These are phyloP conservation scores for Hemileccinum rubropunctum DNA, from an alignment of 768 basidiomycete genomes.

Conservation along the genomic window DNA sequence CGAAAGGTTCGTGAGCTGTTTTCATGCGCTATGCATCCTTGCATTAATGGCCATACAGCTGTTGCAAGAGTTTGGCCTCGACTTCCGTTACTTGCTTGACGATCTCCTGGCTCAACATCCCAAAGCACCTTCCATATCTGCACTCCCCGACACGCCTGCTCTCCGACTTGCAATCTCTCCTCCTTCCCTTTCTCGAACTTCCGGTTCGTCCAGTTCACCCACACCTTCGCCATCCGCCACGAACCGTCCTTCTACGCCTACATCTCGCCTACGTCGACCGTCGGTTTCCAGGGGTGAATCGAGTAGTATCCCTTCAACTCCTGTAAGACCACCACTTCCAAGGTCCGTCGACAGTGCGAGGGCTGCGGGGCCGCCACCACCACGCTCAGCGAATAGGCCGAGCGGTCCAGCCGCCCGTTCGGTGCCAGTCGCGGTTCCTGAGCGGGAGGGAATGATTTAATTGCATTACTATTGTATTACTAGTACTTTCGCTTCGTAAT, in stretches of 20 bases:
- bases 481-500: not conserved
- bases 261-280: constrained; percentile 24
- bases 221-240: constrained; percentile 10
- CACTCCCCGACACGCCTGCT: constrained; percentile 20
- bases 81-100: constrained; percentile 91
- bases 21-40: not conserved
- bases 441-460: constrained; percentile 64
- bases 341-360: constrained; percentile 21
- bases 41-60: constrained; percentile 44
- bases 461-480: not conserved
- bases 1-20: constrained; percentile 57
- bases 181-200: constrained; percentile 14
- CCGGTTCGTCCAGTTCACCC: constrained; percentile 14
- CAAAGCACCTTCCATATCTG: constrained; percentile 31
- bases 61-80: constrained; percentile 89
- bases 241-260: constrained; percentile 27
- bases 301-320: constrained; percentile 23
- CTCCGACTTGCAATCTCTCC: constrained; percentile 26
- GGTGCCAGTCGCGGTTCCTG: constrained; percentile 51
- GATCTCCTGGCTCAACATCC: constrained; percentile 57
- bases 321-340: constrained; percentile 24
- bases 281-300: constrained; percentile 27
- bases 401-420: constrained; percentile 48
- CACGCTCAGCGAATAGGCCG: constrained; percentile 66
- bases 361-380: constrained; percentile 57